Conservation (phyloP, 805 yeast genomes). For the Debaryomyces maramus region DNA sequence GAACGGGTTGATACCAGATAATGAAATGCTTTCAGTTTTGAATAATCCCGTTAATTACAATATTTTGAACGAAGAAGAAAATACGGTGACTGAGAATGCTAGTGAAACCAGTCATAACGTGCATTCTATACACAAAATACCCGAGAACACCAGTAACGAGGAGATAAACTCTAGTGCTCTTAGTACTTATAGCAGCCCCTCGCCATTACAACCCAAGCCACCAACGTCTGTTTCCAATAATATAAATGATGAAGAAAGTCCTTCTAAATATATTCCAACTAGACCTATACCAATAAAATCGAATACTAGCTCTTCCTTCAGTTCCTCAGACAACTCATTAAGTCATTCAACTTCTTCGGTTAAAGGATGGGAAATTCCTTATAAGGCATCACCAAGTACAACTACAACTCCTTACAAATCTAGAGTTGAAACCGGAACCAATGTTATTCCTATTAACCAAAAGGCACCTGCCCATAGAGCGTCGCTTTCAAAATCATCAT, state of each 20-base stretch:
- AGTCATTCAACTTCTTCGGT: constrained; percentile 26
- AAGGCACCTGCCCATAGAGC: constrained; percentile 19
- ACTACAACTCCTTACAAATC: constrained; percentile 18
- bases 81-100: not conserved
- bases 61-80: not conserved
- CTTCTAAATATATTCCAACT: not conserved
- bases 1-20: constrained; percentile 49
- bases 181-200: not conserved
- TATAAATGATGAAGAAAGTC: not conserved
- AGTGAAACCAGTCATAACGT: not conserved
- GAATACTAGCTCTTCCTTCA: constrained; percentile 12
- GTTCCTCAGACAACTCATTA: constrained; percentile 24
- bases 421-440: constrained; percentile 14
- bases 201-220: not conserved
- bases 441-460: constrained; percentile 22
- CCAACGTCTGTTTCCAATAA: not conserved
- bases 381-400: constrained; percentile 32
- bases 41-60: not conserved
- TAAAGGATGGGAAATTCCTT: constrained; percentile 51
- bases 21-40: constrained; percentile 10
- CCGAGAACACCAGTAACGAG: not conserved
- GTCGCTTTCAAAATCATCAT: constrained; percentile 39
- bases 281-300: constrained; percentile 15
- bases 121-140: constrained; percentile 1
- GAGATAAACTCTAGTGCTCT: not conserved